Evolutionary conservation across 768 basidiomycete species (phyloP), one percentile per base, ranked within the genome.

Genomic region (Tricholoma furcatifolium): DNA sequence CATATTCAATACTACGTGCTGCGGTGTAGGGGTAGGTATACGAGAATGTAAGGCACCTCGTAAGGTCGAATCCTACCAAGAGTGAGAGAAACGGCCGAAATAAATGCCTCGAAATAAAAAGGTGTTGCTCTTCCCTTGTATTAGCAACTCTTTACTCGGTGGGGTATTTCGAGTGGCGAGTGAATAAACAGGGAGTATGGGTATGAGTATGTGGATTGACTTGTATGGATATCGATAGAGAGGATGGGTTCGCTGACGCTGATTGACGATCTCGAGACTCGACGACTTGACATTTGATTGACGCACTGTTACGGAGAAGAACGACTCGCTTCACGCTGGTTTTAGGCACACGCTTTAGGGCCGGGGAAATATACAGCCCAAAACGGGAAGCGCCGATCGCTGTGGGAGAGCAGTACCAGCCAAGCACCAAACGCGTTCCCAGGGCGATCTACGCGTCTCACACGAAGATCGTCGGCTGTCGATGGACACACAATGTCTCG

Each of bases 41-140:
- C 44, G 49, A 44, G 44, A 31, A 65, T 83, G 74, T 85, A 48
- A 72, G 79, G 69, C 80, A 80, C 72, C 80, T 83, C 81, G 82
- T 85, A 84, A 81, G 82, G 81, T 74, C 76, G 60, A 66, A 62
- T 60, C 67, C 62, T 65, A 71, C 58, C 54, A 57, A 20, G 51
- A 60, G 70, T 63, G 67, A 60, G 70, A 63, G 67, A 74, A 68
- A 58, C 71, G 65, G 67, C 82, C 80, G 81, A 83, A 82, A 79
- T 80, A 73, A 80, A 79, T 79, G 78, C 70, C 75, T 62, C 14
- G n/a, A 24, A 23, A 43, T 55, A 53, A 32, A 14, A 9, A 17
- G 35, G 3, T 12, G 45, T 73, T 49, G 43, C 40, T 83, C 67
- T 82, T 65, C 80, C 80, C 80, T 67, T 46, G 59, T 60, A 72